phyloP scores from a whole-genome alignment of 1,284 basidiomycete species.

The Xerocomus minutiporus region DNA sequence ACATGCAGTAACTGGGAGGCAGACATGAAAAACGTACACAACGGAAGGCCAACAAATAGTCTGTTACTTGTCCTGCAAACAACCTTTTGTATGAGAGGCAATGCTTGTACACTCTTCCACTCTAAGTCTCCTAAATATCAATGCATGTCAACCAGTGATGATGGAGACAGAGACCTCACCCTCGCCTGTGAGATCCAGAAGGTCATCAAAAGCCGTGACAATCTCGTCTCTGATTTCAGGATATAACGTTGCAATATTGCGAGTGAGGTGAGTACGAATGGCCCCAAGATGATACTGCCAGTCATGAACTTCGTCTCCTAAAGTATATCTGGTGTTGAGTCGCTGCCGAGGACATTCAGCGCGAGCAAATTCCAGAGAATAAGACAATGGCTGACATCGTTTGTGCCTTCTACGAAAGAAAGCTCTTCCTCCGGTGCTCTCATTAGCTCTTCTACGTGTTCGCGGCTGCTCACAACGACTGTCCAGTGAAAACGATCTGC shows the following conservation, averaged over 20 bases:
- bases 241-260: neutral
- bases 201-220: neutral
- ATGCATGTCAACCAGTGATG: neutral
- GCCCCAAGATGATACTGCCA: neutral
- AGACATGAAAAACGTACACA: slow-evolving; percentile 26
- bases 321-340: slow-evolving; percentile 4
- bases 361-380: neutral
- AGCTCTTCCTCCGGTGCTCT: slow-evolving; percentile 38
- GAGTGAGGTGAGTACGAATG: neutral
- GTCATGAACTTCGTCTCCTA: slow-evolving; percentile 17
- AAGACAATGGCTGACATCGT: slow-evolving; percentile 11
- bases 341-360: neutral
- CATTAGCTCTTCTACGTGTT: slow-evolving; percentile 39
- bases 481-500: slow-evolving; percentile 37
- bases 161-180: neutral
- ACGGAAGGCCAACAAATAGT: slow-evolving; percentile 36
- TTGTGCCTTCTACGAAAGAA: slow-evolving; percentile 30
- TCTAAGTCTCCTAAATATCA: neutral
- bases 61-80: slow-evolving; percentile 34
- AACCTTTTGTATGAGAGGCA: slow-evolving; percentile 20
- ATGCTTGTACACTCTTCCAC: slow-evolving; percentile 10
- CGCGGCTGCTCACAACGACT: slow-evolving; percentile 35
- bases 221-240: neutral
- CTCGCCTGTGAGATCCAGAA: neutral
- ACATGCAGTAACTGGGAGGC: neutral